Evolutionary conservation across 768 basidiomycete genomes (phyloP).

Genomic region (Tylopilus subfusipes): DNA sequence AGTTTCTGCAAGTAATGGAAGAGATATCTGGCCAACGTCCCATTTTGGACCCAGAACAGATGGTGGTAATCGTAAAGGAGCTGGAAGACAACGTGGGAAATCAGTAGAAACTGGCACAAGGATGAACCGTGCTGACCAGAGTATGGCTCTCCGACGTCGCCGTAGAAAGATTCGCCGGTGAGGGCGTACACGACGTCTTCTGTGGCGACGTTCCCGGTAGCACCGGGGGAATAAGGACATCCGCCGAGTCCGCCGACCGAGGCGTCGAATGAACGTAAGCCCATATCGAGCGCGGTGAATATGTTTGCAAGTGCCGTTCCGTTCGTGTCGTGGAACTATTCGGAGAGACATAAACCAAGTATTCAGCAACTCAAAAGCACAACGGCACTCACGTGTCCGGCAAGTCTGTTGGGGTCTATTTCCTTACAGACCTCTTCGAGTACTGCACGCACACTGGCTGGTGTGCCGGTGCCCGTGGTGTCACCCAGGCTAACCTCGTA

Average conservation of each 20-base stretch:
- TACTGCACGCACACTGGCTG: slow-evolving; percentile 61
- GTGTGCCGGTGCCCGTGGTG: slow-evolving; percentile 85
- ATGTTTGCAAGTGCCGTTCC: slow-evolving; percentile 81
- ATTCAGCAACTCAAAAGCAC: slow-evolving; percentile 14
- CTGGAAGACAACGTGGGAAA: not conserved
- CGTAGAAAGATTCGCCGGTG: slow-evolving; percentile 53
- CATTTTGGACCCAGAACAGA: slow-evolving; percentile 16
- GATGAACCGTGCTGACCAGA: slow-evolving; percentile 11
- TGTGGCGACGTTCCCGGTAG: slow-evolving; percentile 92
- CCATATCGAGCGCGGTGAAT: slow-evolving; percentile 63
- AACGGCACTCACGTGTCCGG: slow-evolving; percentile 48
- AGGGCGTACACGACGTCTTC: slow-evolving; percentile 90
- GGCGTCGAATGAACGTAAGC: slow-evolving; percentile 78
- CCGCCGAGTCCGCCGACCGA: slow-evolving; percentile 90
- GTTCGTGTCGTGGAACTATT: slow-evolving; percentile 86
- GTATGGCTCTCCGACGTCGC: slow-evolving; percentile 40
- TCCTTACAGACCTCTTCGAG: slow-evolving; percentile 64
- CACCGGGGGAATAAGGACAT: slow-evolving; percentile 94
- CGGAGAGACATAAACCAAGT: not conserved
- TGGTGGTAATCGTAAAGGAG: not conserved
- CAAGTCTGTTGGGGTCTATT: slow-evolving; percentile 64
- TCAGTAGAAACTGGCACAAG: not conserved
- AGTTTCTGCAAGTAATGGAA: slow-evolving; percentile 67
- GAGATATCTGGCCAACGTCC: slow-evolving; percentile 44
- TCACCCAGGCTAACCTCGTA: slow-evolving; percentile 93